These are phyloP conservation scores for Drechslerella coelobrocha DNA, from an alignment of 2,329 filamentous ascomycete genomes.

Conservation along the genomic window DNA sequence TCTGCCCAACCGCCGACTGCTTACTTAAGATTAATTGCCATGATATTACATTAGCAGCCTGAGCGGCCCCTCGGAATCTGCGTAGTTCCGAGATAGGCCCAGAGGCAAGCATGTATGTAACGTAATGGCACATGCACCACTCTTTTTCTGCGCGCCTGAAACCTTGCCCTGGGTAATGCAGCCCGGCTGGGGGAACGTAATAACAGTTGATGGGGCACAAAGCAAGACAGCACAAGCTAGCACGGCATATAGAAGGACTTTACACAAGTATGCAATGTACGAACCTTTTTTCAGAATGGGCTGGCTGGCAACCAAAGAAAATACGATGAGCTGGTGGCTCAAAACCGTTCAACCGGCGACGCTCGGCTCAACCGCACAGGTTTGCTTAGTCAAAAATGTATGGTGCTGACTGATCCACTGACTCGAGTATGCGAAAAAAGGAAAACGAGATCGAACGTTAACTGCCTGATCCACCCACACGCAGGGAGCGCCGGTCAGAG, in stretches of 20 bases:
- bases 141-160: conserved; percentile 21
- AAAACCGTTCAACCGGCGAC: conserved; percentile 20
- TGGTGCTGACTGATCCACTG: conserved; percentile 48
- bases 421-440: conserved; percentile 15
- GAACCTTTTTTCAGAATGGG: conserved; percentile 21
- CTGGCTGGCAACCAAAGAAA: background rate
- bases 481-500: background rate
- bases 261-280: background rate
- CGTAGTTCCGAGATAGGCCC: conserved; percentile 31
- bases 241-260: conserved; percentile 1
- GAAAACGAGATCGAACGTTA: conserved; percentile 14
- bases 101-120: conserved; percentile 24
- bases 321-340: background rate
- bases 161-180: conserved; percentile 14
- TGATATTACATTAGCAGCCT: conserved; percentile 21
- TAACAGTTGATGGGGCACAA: conserved; percentile 26
- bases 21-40: conserved; percentile 51
- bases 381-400: conserved; percentile 44
- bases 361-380: conserved; percentile 46
- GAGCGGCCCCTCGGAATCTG: conserved; percentile 31
- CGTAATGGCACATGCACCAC: conserved; percentile 49
- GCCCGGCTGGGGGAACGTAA: conserved; percentile 2
- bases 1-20: conserved; percentile 49
- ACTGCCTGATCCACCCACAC: conserved; percentile 8
- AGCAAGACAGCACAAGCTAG: conserved; percentile 26